These are phyloP conservation scores for Saururus chinensis DNA, from an alignment of 164 flowering plant species.

Conservation along the genomic window DNA sequence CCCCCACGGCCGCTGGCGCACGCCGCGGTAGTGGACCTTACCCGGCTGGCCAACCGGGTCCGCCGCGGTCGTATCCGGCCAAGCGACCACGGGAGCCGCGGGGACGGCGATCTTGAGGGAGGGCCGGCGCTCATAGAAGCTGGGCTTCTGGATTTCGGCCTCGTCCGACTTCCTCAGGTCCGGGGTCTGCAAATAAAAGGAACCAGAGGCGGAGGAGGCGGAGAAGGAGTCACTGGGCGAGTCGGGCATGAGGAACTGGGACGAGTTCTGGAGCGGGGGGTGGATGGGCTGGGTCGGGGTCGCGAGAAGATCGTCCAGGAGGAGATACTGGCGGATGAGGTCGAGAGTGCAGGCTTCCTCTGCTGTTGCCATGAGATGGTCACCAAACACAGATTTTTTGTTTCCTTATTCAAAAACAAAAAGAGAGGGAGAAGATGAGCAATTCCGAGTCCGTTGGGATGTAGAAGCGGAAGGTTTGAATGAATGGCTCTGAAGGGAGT, in stretches of 20 bases:
- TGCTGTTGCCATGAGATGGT: constrained; percentile 17
- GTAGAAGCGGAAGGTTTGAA: background rate
- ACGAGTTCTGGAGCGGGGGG: background rate
- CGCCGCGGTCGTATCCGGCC: background rate
- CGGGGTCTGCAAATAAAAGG: background rate
- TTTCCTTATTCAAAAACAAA: no score
- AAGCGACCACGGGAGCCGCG: constrained; percentile 9
- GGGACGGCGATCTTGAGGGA: constrained; percentile 14
- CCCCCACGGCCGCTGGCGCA: constrained; percentile 37
- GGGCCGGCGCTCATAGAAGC: constrained; percentile 15
- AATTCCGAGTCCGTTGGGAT: background rate
- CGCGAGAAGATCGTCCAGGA: constrained; percentile 20
- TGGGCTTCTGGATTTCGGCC: constrained; percentile 1
- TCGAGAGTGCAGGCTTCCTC: constrained; percentile 26
- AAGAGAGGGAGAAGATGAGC: background rate
- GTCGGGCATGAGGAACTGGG: background rate
- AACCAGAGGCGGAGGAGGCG: background rate
- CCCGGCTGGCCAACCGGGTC: constrained; percentile 3
- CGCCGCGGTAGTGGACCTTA: constrained; percentile 32
- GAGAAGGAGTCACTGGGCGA: background rate
- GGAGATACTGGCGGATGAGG: constrained; percentile 24
- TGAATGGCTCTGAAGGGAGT: constrained; percentile 1
- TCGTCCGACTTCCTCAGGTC: background rate
- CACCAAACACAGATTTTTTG: no score
- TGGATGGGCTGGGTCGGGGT: constrained; percentile 9